Percentiles rank a stretch among this genome's conserved stretches.
Evolutionary conservation across 352 stramenopile genomes (phyloP).

Genomic region (Phytophthora vignae): DNA sequence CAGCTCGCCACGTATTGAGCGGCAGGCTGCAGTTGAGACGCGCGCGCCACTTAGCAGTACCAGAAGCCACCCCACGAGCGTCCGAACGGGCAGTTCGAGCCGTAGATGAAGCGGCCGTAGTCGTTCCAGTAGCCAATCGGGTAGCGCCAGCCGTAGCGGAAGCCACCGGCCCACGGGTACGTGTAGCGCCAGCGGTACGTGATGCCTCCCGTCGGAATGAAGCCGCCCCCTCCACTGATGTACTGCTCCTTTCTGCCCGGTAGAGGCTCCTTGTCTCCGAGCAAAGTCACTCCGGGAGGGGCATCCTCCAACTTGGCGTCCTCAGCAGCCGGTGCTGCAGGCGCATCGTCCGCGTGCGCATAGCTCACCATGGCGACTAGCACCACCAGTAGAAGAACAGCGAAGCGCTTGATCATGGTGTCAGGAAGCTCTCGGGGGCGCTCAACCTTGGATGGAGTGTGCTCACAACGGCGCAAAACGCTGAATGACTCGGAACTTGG

Average conservation of each 20-base stretch:
- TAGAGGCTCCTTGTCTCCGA: conserved; percentile 32
- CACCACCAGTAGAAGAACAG: conserved; percentile 29
- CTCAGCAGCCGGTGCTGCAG: conserved; percentile 9
- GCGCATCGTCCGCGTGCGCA: conserved; percentile 30
- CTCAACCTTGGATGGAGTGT: conserved; percentile 13
- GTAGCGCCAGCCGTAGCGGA: conserved; percentile 52
- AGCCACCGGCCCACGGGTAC: conserved; percentile 28
- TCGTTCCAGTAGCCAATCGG: conserved; percentile 49
- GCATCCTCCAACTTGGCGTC: conserved; percentile 17
- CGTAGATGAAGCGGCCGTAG: conserved; percentile 43
- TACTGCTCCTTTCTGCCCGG: conserved; percentile 33
- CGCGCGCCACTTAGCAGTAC: conserved; percentile 44
- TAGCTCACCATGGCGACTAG: conserved; percentile 39
- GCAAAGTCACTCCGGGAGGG: conserved; percentile 35
- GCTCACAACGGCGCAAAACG: conserved; percentile 29
- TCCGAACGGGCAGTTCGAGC: conserved; percentile 35
- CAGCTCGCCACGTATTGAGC: conserved; percentile 18
- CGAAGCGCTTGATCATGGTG: conserved; percentile 40
- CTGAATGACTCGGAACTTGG: conserved; percentile 22
- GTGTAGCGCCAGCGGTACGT: conserved; percentile 46
- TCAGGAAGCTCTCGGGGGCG: not conserved
- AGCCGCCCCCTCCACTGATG: conserved; percentile 32
- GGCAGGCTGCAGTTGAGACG: conserved; percentile 20
- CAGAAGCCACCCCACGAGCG: conserved; percentile 40
- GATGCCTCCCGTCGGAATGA: conserved; percentile 41